These are phyloP conservation scores for Medicago ruthenica DNA, from an alignment of 306 rosid genomes.

Conservation along the genomic window DNA sequence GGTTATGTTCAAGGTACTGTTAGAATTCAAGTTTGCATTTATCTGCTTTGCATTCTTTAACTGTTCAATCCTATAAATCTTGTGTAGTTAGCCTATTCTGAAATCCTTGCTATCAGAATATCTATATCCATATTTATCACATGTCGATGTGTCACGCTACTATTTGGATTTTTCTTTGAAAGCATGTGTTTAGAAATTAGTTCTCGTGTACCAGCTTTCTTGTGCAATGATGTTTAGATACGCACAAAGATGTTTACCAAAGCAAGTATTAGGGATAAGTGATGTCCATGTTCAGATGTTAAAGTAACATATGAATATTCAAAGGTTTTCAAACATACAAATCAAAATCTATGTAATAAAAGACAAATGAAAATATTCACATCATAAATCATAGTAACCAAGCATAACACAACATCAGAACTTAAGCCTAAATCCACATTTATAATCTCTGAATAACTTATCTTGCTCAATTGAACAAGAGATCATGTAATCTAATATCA, in stretches of 20 bases:
- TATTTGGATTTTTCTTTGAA: neutral
- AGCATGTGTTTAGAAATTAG: neutral
- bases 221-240: neutral
- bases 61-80: constrained; percentile 1
- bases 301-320: constrained; percentile 1
- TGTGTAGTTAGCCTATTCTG: neutral
- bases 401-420: neutral
- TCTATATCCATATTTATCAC: neutral
- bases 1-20: neutral
- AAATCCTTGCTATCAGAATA: neutral
- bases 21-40: neutral
- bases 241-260: neutral
- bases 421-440: constrained; percentile 12
- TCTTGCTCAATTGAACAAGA: constrained; percentile 14
- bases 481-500: neutral
- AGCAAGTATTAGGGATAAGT: neutral
- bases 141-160: neutral
- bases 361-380: neutral
- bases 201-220: neutral
- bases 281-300: constrained; percentile 2
- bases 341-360: constrained; percentile 5
- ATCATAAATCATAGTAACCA: constrained; percentile 7
- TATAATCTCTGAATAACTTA: neutral
- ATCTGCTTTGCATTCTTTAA: neutral
- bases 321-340: constrained; percentile 31